Base-by-base conservation (phyloP, 2,329 filamentous ascomycete species). In the Aureobasidium sp. region DNA sequence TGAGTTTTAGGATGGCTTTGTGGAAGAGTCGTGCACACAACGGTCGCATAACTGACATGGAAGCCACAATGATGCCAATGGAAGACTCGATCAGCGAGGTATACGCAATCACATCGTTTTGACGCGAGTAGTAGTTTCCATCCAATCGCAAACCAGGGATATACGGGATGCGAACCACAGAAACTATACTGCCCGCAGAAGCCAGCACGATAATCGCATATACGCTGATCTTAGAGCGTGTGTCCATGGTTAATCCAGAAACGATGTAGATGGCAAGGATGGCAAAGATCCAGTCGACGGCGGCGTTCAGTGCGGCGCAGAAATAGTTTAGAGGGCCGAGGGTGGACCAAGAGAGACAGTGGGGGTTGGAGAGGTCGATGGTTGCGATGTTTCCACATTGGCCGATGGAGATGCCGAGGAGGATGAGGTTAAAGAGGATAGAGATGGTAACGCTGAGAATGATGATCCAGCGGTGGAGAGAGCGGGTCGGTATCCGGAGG, bases 281-380 rank as follows among this genome's bases (percentile, higher is more conserved):
- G 11, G 61, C 59, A 29, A 64, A 59, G 31, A 64, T 58, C 63
- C 63, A 64, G 37, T 64, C 63, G 1, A 63, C 56, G 11, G 59
- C 27, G 14, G 63, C 63, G 49, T 64, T 64, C 0, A 64, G 49
- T 0, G 31, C 20, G 17, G 63, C 63, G 20, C 22, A 44, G n/a
- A 64, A 39, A 25, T 64, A 64, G 56, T 64, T 63, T 12, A 64
- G 25, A 0, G 63, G 63, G 3, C 56, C 63, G 14, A 39, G 45
- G 9, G 44, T 63, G 22, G 45, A 53, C 63, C 63, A 64, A 20
- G 41, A 48, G 14, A 63, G 29, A n/a, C 63, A 64, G 2, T 44
- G 52, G 36, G 20, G 49, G 5, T 39, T 31, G 9, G 49, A n/a
- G 20, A 61, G 27, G 56, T 61, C 39, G 20, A 60, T 51, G 31